Conservation (phyloP, 2,329 filamentous ascomycete genomes). For the Claviceps cyperi region DNA sequence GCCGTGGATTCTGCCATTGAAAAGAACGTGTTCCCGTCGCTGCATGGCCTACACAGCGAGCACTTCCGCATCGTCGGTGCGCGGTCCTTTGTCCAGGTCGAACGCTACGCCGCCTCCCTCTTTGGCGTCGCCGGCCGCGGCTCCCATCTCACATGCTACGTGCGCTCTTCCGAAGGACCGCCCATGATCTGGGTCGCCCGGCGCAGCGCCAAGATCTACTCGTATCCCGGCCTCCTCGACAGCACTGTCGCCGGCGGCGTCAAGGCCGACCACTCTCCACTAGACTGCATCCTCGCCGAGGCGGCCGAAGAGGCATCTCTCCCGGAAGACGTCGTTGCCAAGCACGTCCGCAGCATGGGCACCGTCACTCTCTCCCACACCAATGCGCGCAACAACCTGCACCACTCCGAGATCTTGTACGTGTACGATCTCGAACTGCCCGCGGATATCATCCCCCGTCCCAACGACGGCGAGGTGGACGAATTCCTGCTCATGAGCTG, state of each 20-base stretch:
- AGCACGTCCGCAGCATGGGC: conserved; percentile 14
- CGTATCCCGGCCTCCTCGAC: conserved; percentile 61
- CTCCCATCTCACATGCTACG: conserved; percentile 52
- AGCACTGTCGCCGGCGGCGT: conserved; percentile 72
- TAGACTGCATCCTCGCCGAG: conserved; percentile 57
- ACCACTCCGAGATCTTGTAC: conserved; percentile 37
- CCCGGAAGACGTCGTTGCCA: conserved; percentile 13
- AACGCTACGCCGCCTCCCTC: conserved; percentile 46
- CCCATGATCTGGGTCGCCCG: conserved; percentile 60
- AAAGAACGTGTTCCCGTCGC: conserved; percentile 22
- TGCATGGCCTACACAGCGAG: conserved; percentile 27
- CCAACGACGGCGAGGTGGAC: conserved; percentile 66
- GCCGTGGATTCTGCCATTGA: conserved; percentile 20
- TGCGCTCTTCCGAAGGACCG: conserved; percentile 15
- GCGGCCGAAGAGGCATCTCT: conserved; percentile 54
- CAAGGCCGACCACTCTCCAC: conserved; percentile 48
- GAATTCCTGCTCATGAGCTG: conserved; percentile 56
- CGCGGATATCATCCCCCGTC: conserved; percentile 42
- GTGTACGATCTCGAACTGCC: conserved; percentile 62
- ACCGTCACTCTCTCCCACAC: conserved; percentile 21
- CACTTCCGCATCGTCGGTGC: conserved; percentile 26
- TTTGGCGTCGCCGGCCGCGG: conserved; percentile 56
- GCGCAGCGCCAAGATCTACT: conserved; percentile 50
- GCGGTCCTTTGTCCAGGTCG: conserved; percentile 29
- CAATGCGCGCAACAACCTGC: conserved; percentile 13